Evolutionary conservation across 2,329 filamentous ascomycete genomes (phyloP), one percentile per base, ranked within the genome.

Genomic region (Cladosporium sp.): DNA sequence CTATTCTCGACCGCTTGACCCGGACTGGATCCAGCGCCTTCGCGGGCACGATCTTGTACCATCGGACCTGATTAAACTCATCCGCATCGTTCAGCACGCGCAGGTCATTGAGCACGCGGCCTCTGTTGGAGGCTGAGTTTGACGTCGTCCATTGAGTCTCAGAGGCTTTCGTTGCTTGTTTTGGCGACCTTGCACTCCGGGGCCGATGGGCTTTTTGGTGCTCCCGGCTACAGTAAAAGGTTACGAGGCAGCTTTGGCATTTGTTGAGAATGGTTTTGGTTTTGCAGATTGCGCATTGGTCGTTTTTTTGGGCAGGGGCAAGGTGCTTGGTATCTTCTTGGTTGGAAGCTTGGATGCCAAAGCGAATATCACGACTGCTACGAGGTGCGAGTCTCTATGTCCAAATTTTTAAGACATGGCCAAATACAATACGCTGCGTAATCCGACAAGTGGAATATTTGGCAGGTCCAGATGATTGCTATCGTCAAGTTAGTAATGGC

Each of bases 241-340:
- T 9, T 1, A 49, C 35, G 4, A 14, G 35, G 37, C 46, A 49
- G n/a, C 46, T 31, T 18, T 22, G 38, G 28, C 46, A 42, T 14
- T n/a, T 22, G 16, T 28, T 49, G 37, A 42, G 9, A 10, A 22
- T 22, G 9, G 28, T 13, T 19, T 49, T n/a, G 3, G 46, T 22
- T 22, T 49, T 49, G 28, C 46, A 49, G 28, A 49, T 13, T 18
- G 37, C 19, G n/a, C 46, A 49, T 33, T 49, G 46, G 35, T 49
- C 28, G 11, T 34, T 34, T 11, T 42, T 22, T 16, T 16, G 14
- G 14, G 14, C 14, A 16, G n/a, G 46, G 46, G 16, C 38, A 33
- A 16, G 16, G 32, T 18, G 33, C n/a, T 18, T 18, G 16, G 3
- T 18, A 18, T 18, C 16, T 18, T 18, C 14, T 16, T 16, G 14